Evolutionary conservation across 2,329 filamentous ascomycete genomes (phyloP).

Genomic region (Colletotrichum lindemuthianum): DNA sequence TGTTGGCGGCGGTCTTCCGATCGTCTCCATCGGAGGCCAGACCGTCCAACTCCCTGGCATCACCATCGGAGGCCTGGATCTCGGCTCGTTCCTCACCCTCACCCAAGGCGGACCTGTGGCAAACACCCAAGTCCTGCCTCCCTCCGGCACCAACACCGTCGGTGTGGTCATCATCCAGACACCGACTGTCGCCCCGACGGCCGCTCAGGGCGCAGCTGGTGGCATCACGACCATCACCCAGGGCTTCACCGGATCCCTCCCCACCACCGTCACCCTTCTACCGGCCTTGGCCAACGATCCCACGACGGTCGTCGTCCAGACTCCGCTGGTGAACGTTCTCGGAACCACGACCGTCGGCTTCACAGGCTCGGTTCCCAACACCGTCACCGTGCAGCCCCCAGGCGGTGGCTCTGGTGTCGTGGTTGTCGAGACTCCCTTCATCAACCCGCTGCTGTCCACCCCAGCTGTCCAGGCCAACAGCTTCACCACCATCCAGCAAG

Average conservation of each 20-base stretch:
- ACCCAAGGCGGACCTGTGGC: constrained; percentile 15
- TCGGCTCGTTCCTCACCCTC: constrained; percentile 13
- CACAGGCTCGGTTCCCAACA: constrained; percentile 15
- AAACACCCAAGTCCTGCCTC: constrained; percentile 12
- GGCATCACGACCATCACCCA: constrained; percentile 23
- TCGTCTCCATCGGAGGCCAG: constrained; percentile 3
- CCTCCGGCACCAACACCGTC: constrained; percentile 25
- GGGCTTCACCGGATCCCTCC: constrained; percentile 17
- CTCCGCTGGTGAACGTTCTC: constrained; percentile 14
- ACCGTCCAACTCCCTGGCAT: constrained; percentile 9
- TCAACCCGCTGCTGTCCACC: background rate
- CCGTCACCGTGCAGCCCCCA: constrained; percentile 26
- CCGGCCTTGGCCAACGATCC: constrained; percentile 18
- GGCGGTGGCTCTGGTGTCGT: constrained; percentile 28
- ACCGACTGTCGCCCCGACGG: constrained; percentile 19
- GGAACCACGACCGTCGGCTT: constrained; percentile 25
- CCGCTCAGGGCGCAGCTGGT: constrained; percentile 5
- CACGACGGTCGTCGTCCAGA: constrained; percentile 26
- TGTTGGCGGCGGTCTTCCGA: background rate
- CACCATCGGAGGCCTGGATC: constrained; percentile 7
- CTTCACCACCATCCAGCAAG: constrained; percentile 24
- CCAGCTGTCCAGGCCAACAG: background rate
- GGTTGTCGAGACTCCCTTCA: constrained; percentile 28
- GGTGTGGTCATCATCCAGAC: constrained; percentile 30
- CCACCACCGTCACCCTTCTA: constrained; percentile 20